Evolutionary conservation across 2,329 filamentous ascomycete genomes (phyloP), one percentile per base, ranked within the genome.

Genomic region (Apiospora rasikravindrae): DNA sequence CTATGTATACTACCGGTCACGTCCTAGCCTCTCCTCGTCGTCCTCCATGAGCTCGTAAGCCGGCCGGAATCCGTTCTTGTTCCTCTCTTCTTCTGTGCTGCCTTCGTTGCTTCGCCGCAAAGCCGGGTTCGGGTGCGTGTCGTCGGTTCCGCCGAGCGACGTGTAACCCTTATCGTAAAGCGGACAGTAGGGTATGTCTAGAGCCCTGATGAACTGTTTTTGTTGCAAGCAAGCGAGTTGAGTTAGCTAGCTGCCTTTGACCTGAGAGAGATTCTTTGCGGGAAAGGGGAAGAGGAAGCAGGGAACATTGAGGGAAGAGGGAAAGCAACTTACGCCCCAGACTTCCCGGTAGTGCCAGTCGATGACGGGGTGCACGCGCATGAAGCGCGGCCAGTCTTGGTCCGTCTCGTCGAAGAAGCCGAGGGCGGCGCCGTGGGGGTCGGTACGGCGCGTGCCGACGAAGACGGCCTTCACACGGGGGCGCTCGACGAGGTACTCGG

Each of bases 311-410:
- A n/a, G n/a, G n/a, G 45, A 22, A 45, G n/a, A 71, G 66, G 69
- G 26, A 69, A 29, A 69, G 33, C 14, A 68, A 87, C 94, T 86
- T 79, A 97, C 95, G 24, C 91, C 90, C 96, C 96, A 98, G 70
- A 98, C 96, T 81, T 98, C 96, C 14, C 90, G 89, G 82, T 98
- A 98, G 81, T 96, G 94, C 96, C 96, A 99, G 83, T 99, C 96
- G 79, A 99, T 95, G 13, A 99, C 93, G 0, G 96, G 96, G 82
- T 99, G 95, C 73, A 98, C 88, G 72, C 96, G 90, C 91, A 98
- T 95, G 79, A 98, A 98, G 61, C 87, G 85, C 47, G 96, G 96
- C 96, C 96, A 99, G 2, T 92, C 95, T 47, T 88, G 86, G 82
- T 98, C 96, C 5, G 96, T 99, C 69, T 88, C 89, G 80, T 97